These are phyloP conservation scores for Suillus weaverae DNA, from an alignment of 768 basidiomycete species.

Conservation along the genomic window DNA sequence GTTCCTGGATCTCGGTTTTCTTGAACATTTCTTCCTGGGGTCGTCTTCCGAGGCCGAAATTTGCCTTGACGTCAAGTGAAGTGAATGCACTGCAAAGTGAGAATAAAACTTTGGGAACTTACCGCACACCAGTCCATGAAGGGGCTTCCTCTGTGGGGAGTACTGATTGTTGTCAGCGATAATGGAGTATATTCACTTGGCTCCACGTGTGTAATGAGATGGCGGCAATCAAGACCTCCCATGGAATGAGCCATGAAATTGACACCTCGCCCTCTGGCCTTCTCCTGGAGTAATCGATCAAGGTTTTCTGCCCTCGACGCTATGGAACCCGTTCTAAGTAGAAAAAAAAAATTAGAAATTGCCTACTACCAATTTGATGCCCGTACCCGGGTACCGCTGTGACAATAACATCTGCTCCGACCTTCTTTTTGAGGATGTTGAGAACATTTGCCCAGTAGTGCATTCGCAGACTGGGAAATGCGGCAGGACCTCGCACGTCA, in stretches of 20 bases:
- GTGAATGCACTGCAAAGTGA: slow-evolving; percentile 2
- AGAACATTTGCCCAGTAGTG: slow-evolving; percentile 96
- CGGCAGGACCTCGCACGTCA: slow-evolving; percentile 80
- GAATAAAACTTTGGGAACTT: slow-evolving; percentile 31
- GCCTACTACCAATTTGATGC: slow-evolving; percentile 5
- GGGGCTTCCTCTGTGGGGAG: slow-evolving; percentile 93
- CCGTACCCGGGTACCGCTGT: slow-evolving; percentile 90
- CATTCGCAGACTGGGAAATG: slow-evolving; percentile 80
- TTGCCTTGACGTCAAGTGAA: slow-evolving; percentile 51
- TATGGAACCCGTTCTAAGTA: slow-evolving; percentile 82
- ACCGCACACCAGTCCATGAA: slow-evolving; percentile 99
- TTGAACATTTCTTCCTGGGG: slow-evolving; percentile 24
- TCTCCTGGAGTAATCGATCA: slow-evolving; percentile 66
- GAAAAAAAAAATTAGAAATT: not conserved
- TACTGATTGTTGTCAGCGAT: slow-evolving; percentile 85
- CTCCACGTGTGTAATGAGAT: slow-evolving; percentile 84
- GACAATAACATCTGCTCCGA: slow-evolving; percentile 94
- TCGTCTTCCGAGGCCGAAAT: slow-evolving; percentile 86
- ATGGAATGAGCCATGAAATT: slow-evolving; percentile 97
- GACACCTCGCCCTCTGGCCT: slow-evolving; percentile 72
- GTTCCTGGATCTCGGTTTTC: slow-evolving; percentile 3
- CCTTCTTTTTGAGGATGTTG: slow-evolving; percentile 69
- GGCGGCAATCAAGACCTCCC: slow-evolving; percentile 95
- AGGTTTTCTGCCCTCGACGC: slow-evolving; percentile 74
- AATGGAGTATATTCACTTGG: slow-evolving; percentile 83